Evolutionary conservation across 768 basidiomycete species (phyloP).

Genomic region (Saitozyma podzolica): DNA sequence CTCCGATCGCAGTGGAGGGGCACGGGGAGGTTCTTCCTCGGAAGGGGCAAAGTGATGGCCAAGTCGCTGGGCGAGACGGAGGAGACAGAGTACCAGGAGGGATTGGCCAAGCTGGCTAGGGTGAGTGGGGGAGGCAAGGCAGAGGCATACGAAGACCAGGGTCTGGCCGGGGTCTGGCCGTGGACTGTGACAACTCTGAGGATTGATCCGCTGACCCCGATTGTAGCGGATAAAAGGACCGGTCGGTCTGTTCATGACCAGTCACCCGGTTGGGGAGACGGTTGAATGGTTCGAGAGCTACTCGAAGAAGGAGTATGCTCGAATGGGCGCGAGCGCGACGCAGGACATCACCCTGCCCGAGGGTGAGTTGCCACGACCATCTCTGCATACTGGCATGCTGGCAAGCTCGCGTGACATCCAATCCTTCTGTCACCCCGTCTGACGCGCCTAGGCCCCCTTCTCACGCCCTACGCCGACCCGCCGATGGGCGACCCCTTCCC

Average conservation of each 20-base stretch:
- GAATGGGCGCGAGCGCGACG: slow-evolving; percentile 76
- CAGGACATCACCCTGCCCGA: slow-evolving; percentile 70
- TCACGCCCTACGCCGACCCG: slow-evolving; percentile 64
- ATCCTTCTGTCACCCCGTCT: too few relatives aligned
- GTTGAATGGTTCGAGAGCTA: slow-evolving; percentile 92
- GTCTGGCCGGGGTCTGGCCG: too few relatives aligned
- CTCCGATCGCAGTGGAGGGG: slow-evolving; percentile 93
- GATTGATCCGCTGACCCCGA: background rate
- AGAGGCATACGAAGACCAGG: too few relatives aligned
- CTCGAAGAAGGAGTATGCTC: slow-evolving; percentile 84
- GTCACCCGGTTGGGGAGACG: slow-evolving; percentile 85
- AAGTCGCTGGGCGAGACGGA: slow-evolving; percentile 86
- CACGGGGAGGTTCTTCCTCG: slow-evolving; percentile 87
- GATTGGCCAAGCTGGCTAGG: slow-evolving; percentile 74
- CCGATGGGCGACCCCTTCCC: slow-evolving; percentile 77
- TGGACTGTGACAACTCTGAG: background rate
- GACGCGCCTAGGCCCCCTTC: slow-evolving; percentile 68
- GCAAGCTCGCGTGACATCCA: slow-evolving; percentile 47
- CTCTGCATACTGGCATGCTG: too few relatives aligned
- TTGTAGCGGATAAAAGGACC: slow-evolving; percentile 88
- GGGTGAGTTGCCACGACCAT: too few relatives aligned
- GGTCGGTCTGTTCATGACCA: slow-evolving; percentile 89
- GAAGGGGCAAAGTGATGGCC: slow-evolving; percentile 78
- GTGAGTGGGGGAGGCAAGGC: slow-evolving; percentile 54
- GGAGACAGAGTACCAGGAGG: slow-evolving; percentile 80